Base-by-base conservation (phyloP, 2,329 filamentous ascomycete species). In the Colletotrichum incanum region DNA sequence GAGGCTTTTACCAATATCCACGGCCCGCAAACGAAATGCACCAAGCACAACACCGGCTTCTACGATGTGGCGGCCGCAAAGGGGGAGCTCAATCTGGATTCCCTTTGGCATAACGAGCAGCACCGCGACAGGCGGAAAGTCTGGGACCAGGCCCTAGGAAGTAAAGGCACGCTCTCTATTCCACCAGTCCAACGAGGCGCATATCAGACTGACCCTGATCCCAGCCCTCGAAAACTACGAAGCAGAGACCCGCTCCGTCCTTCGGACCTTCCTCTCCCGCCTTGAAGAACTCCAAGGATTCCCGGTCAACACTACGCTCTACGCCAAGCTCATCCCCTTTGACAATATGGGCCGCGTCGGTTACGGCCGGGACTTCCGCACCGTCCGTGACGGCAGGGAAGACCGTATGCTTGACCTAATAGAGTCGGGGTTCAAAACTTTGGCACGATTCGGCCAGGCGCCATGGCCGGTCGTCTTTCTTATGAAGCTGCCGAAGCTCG, bases 331-430 rank as follows among this genome's bases (percentile, higher is more conserved):
- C 28, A 77, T 79, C 5, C 73, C 76, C 2, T 79, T 79, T 55
- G 77, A 79, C n/a, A 77, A 78, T 23, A 79, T 77, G 74, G 78
- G 78, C 20, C 76, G 75, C 4, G 72, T 78, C 26, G 78, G 76
- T 2, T 79, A 77, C 59, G 76, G 76, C 0, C 67, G 69, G 14
- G 75, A 77, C 12, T 79, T 79, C 18, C 73, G 74, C 1, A 75
- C 75, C 16, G 65, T 79, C 12, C 55, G 72, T 6, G 73, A 75
- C 7, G 77, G 78, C 2, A 70, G 74, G 31, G 75, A 77, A 26
- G 74, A 76, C 43, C 59, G 62, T 5, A 76, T 77, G 74, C 70
- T 79, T 1, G 67, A 74, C 5, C 60, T 76, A 6, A 70, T 79
- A 18, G 74, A 77, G 63, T 43, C 62, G 1, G 74, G 71, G 1